Evolutionary conservation across 345 rosid genomes (phyloP), one percentile per base, ranked within the genome.

Genomic region (Excoecaria agallocha): DNA sequence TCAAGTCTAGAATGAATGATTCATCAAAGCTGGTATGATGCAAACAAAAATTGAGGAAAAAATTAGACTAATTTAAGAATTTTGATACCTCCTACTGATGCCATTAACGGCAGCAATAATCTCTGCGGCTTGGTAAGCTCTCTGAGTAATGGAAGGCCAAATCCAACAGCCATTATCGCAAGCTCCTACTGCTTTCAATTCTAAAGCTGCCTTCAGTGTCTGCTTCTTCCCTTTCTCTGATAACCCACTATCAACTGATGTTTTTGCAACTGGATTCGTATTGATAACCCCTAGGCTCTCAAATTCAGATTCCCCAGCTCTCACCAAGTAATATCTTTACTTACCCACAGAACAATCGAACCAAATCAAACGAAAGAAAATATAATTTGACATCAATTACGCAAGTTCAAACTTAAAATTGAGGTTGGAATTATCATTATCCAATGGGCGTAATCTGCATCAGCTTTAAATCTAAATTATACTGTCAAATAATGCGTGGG

Each of bases 71-170:
- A 8, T n/a, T n/a, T n/a, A n/a, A n/a, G n/a, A n/a, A n/a, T n/a
- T n/a, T n/a, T n/a, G n/a, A n/a, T n/a, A n/a, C n/a, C n/a, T n/a
- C n/a, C n/a, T n/a, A n/a, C n/a, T n/a, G n/a, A n/a, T n/a, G n/a
- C n/a, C n/a, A n/a, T 89, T 94, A 60, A 92, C 85, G 1, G 94
- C 75, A 51, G 94, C 96, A 48, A 92, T 88, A 71, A 92, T 87
- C 81, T 94, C 98, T 30, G 94, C 97, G 66, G 98, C 92, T 70
- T 94, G 96, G 77, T 94, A 94, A 80, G 98, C 93, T 83, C 97
- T 88, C 78, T 94, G 98, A 35, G 98, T 90, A 22, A 94, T 92
- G 46, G 98, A 94, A 83, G 98, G 96, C 97, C 98, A 94, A 69
- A 94, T 91, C 97, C 98, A 94, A 77, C 98, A 94, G 71, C 82